Base-by-base conservation (phyloP, 257 asterid genomes). In the Nicotiana sylvestris region DNA sequence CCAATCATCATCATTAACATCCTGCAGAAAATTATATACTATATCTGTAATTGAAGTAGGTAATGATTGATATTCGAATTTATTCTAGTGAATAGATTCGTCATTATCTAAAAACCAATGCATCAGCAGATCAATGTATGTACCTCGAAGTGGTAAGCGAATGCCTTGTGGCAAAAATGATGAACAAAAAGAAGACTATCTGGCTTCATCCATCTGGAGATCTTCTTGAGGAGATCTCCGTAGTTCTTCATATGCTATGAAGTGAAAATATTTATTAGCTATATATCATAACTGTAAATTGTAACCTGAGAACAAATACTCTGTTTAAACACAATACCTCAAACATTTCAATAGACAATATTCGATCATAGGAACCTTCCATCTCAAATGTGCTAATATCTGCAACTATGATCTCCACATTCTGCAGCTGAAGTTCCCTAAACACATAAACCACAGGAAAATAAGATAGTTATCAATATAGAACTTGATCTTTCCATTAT, bases 121-220 rank as follows among this genome's bases (percentile, higher is more conserved):
- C 25, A 43, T 16, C 18, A 16, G 13, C 9, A n/a, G 37, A 53
- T 53, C 61, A 33, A 35, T 0, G 1, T 25, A 46, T 13, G 61
- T 92, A 92, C 99, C 99, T 96, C 97, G 37, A 89, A 96, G 91
- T 96, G 97, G 86, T 94, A 96, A 7, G 98, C 97, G 84, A 96
- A 96, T 85, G 90, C 82, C 87, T 94, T 96, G 80, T 94, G 98
- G 89, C 99, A 94, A 87, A 96, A 96, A 86, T 94, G 70, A 70
- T 94, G 97, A 66, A 96, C 87, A 81, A 94, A 96, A 29, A 96
- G 90, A 88, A 91, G 93, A 78, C 93, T 74, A 33, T 93, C 97
- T 67, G 92, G 77, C 70, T 92, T 94, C 97, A 94, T 90, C 99
- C 99, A 94, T 82, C 80, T 84, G 72, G 98, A 93, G 68, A 96